Conservation (phyloP, 2,329 filamentous ascomycete species). For the Ophiognomonia clavigignenti-juglandacearum region DNA sequence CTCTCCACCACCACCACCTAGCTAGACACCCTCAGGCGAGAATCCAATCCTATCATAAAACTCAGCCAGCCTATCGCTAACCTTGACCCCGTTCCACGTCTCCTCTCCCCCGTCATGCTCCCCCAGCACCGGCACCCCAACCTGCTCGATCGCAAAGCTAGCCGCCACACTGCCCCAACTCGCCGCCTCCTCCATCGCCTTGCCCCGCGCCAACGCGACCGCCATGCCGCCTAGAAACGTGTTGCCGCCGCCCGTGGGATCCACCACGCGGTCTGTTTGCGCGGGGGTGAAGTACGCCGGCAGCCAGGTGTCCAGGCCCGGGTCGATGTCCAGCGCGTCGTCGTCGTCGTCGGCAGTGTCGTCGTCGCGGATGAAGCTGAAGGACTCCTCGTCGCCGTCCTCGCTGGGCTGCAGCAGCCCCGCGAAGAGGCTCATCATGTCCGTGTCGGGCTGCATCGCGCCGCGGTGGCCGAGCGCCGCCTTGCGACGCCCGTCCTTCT, state of each 20-base stretch:
- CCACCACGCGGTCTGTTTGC: slow-evolving; percentile 57
- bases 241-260: slow-evolving; percentile 93
- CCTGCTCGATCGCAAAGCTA: slow-evolving; percentile 91
- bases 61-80: slow-evolving; percentile 47
- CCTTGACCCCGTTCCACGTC: slow-evolving; percentile 56
- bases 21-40: neutral
- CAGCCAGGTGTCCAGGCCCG: slow-evolving; percentile 67
- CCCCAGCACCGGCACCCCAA: slow-evolving; percentile 67
- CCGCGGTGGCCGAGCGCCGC: slow-evolving; percentile 41
- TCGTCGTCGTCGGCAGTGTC: too few species aligned
- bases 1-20: neutral
- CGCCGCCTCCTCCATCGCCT: slow-evolving; percentile 63
- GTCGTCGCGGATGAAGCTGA: slow-evolving; percentile 26
- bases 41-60: slow-evolving; percentile 38
- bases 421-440: slow-evolving; percentile 59
- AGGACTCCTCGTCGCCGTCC: slow-evolving; percentile 44
- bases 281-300: slow-evolving; percentile 63
- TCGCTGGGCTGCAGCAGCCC: slow-evolving; percentile 45
- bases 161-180: slow-evolving; percentile 78
- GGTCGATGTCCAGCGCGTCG: slow-evolving; percentile 58
- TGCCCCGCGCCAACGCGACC: slow-evolving; percentile 55
- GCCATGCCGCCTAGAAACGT: slow-evolving; percentile 67
- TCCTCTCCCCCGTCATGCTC: slow-evolving; percentile 41
- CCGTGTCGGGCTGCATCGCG: slow-evolving; percentile 53
- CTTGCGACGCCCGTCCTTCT: slow-evolving; percentile 31